Evolutionary conservation across 2,329 filamentous ascomycete genomes (phyloP).

Genomic region (Fusarium irregulare): DNA sequence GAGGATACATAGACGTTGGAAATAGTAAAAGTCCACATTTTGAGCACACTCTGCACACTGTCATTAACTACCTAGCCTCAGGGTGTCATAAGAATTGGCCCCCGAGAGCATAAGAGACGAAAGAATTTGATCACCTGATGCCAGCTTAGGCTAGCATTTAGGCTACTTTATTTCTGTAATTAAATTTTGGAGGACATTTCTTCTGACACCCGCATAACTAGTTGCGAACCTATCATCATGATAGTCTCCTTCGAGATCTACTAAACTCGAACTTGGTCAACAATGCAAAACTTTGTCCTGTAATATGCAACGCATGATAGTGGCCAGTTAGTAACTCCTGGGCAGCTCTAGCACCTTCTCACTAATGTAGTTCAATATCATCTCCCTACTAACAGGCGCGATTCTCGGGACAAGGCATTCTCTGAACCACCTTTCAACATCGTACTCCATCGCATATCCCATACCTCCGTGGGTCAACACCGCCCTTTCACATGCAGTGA

Average conservation of each 20-base stretch:
- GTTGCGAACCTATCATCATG: no score
- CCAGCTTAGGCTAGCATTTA: no score
- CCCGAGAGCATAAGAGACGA: no score
- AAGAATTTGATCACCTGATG: no score
- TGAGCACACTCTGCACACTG: neutral
- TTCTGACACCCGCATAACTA: no score
- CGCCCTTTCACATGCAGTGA: conserved; percentile 70
- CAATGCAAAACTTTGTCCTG: no score
- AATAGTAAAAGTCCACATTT: conserved; percentile 14
- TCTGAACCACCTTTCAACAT: conserved; percentile 73
- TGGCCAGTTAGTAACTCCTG: conserved; percentile 67
- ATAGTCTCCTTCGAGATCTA: neutral
- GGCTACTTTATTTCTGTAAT: no score
- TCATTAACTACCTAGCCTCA: no score
- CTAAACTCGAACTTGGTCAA: no score
- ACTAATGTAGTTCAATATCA: conserved; percentile 79
- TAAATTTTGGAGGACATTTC: no score
- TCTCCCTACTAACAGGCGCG: conserved; percentile 74
- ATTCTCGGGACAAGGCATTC: conserved; percentile 74
- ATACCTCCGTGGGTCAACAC: conserved; percentile 71
- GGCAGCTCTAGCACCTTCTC: conserved; percentile 76
- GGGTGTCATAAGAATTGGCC: no score
- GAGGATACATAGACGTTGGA: conserved; percentile 19
- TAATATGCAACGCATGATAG: neutral
- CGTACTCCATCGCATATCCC: conserved; percentile 73